Percentiles rank a stretch among this genome's conserved stretches.
phyloP scores from a whole-genome alignment of 1,284 basidiomycete genomes.

The Cryptococcus sp. region DNA sequence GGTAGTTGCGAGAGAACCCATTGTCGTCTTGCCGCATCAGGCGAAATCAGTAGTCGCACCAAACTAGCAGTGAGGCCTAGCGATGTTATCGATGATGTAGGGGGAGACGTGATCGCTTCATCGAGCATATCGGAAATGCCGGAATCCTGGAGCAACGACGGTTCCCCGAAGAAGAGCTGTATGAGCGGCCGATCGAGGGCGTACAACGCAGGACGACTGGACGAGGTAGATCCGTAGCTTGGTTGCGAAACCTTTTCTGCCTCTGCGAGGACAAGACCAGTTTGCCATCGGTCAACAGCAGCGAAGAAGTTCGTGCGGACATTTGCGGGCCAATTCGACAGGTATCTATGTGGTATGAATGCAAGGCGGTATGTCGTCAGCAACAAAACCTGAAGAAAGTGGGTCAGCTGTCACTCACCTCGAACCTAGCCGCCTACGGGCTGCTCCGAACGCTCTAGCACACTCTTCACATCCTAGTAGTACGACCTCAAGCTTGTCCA shows the following conservation, averaged over 20 bases:
- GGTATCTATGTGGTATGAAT: slow-evolving; percentile 33
- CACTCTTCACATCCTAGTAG: slow-evolving; percentile 67
- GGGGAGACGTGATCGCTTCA: slow-evolving; percentile 17
- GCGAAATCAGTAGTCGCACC: slow-evolving; percentile 29
- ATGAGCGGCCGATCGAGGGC: slow-evolving; percentile 57
- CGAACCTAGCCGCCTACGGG: slow-evolving; percentile 63
- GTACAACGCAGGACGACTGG: slow-evolving; percentile 46
- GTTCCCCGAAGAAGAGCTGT: slow-evolving; percentile 70
- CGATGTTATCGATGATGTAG: slow-evolving; percentile 16
- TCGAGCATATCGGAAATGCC: slow-evolving; percentile 54
- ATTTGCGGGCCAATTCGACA: slow-evolving; percentile 44
- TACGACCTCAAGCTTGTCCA: slow-evolving; percentile 60
- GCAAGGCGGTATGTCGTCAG: background rate
- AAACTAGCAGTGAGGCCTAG: slow-evolving; percentile 33
- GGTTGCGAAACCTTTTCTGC: slow-evolving; percentile 12
- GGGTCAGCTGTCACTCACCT: slow-evolving; percentile 61
- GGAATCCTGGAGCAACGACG: slow-evolving; percentile 61
- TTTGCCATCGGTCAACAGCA: slow-evolving; percentile 70
- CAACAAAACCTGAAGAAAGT: background rate
- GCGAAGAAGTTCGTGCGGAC: slow-evolving; percentile 63
- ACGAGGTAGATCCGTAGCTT: slow-evolving; percentile 14
- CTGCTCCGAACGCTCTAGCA: slow-evolving; percentile 64
- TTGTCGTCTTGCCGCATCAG: slow-evolving; percentile 11
- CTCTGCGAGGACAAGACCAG: slow-evolving; percentile 27
- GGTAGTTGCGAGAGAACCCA: slow-evolving; percentile 38